Conservation (phyloP, 1,284 basidiomycete species). For the Lentinula novae-zelandiae region DNA sequence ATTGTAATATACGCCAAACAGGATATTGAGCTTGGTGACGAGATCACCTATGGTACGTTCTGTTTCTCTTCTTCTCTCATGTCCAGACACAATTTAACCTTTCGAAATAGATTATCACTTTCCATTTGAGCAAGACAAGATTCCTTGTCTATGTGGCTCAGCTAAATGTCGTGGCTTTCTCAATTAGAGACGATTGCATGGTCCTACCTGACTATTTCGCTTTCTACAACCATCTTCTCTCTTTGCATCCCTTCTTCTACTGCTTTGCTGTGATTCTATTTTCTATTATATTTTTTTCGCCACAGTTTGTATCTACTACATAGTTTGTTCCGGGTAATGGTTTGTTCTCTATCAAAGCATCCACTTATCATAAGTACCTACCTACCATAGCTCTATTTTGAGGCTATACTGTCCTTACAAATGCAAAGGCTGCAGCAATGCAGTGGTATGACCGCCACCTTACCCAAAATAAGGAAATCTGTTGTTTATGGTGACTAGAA, state of each 20-base stretch:
- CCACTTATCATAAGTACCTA: neutral
- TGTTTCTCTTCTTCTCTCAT: neutral
- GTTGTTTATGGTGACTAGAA: too few species aligned
- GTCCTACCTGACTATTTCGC: neutral
- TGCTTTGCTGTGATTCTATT: neutral
- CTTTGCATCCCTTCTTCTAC: neutral
- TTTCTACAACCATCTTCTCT: neutral
- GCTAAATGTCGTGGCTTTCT: constrained; percentile 86
- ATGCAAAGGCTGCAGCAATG: neutral
- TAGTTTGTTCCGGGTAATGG: neutral
- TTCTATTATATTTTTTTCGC: neutral
- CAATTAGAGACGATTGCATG: constrained; percentile 46
- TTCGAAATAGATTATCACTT: constrained; percentile 78
- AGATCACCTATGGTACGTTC: constrained; percentile 84
- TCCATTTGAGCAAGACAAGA: constrained; percentile 90
- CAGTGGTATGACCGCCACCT: too few species aligned
- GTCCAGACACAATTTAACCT: neutral
- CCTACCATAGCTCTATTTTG: neutral
- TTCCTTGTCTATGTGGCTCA: constrained; percentile 86
- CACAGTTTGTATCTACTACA: neutral
- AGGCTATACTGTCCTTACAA: neutral
- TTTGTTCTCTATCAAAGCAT: neutral
- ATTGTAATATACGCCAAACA: constrained; percentile 99
- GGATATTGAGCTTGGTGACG: constrained; percentile 90
- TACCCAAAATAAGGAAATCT: too few species aligned